Percentiles rank a stretch among this genome's conserved stretches.
Evolutionary conservation across 2,329 filamentous ascomycete genomes (phyloP).

Genomic region (Fusarium concolor): DNA sequence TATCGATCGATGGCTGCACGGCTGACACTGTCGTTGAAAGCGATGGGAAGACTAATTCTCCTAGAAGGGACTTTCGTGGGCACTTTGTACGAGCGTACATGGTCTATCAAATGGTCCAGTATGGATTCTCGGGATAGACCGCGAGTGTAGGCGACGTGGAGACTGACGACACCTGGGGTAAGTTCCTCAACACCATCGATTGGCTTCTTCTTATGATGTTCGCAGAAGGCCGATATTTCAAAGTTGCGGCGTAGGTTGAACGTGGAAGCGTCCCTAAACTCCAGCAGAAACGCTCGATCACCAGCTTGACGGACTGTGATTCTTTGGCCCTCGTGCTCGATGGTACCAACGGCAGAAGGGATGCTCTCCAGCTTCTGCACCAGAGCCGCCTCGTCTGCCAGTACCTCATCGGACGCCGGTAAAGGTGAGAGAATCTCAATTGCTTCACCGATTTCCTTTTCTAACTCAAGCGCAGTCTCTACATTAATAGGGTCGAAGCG

Average conservation of each 20-base stretch:
- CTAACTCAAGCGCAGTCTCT: conserved; percentile 42
- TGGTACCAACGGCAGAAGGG: conserved; percentile 27
- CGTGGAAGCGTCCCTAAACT: conserved; percentile 47
- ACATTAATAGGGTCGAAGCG: conserved; percentile 48
- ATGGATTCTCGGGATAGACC: conserved; percentile 37
- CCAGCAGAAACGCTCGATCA: conserved; percentile 50
- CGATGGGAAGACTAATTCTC: conserved; percentile 52
- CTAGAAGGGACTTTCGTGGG: conserved; percentile 46
- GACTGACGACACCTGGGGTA: conserved; percentile 51
- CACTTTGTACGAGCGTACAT: conserved; percentile 41
- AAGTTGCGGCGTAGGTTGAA: conserved; percentile 52
- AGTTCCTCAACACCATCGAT: conserved; percentile 49
- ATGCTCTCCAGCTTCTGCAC: neutral
- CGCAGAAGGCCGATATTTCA: conserved; percentile 50
- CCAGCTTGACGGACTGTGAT: conserved; percentile 49
- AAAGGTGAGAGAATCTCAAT: conserved; percentile 38
- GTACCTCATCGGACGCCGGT: neutral
- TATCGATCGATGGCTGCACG: conserved; percentile 68
- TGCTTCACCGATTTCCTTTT: conserved; percentile 35
- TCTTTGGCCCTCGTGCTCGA: conserved; percentile 27
- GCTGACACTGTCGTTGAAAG: conserved; percentile 54
- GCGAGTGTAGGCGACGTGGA: conserved; percentile 48
- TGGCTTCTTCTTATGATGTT: conserved; percentile 44
- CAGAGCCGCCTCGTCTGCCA: neutral
- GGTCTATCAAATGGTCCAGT: conserved; percentile 37